Base-by-base conservation (phyloP, 768 basidiomycete genomes). In the Auricularia sp. region DNA sequence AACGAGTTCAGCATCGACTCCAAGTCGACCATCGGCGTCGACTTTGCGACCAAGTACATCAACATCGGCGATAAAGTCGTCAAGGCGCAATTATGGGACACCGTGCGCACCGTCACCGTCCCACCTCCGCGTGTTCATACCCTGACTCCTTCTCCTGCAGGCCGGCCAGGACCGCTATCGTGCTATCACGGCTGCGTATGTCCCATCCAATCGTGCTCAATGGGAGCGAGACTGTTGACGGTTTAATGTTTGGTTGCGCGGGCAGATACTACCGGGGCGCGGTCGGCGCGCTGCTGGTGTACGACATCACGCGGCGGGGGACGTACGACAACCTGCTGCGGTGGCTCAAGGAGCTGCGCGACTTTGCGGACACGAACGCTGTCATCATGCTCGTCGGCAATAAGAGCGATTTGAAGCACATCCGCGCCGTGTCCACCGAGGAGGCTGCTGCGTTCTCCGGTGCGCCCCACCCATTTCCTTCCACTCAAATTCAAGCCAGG, bases 1-100 rank as follows among this genome's bases (percentile, higher is more conserved):
- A 98, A 98, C 74, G 95, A 98, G 78, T 99, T 99, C 86, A 97
- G 95, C 81, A 83, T 96, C 69, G 97, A 98, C 74, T 93, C 94
- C 54, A 98, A 98, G 81, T 98, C 96, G 66, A 99, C 97, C 29
- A 98, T 99, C 75, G 96, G 97, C 34, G 78, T 80, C 64, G 79
- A 80, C 68, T 79, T 80, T 61, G 78, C 78, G 2, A 79, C 79
- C 3, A 68, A 78, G 66, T 74, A 72, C 34, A 76, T 80, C 71
- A 74, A 73, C 65, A 78, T 80, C 18, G 77, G 79, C 67, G 71
- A 72, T 35, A 79, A 79, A 76, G 77, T 76, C 18, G 75, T 80
- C 66, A 80, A 79, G 69, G 79, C 78, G 8, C 78, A 80, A 71
- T 78, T 80, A 62, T 80, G 79, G 79, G 79, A 80, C 68, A 79